Conservation (phyloP, 768 basidiomycete species). For the Suillus paluster region DNA sequence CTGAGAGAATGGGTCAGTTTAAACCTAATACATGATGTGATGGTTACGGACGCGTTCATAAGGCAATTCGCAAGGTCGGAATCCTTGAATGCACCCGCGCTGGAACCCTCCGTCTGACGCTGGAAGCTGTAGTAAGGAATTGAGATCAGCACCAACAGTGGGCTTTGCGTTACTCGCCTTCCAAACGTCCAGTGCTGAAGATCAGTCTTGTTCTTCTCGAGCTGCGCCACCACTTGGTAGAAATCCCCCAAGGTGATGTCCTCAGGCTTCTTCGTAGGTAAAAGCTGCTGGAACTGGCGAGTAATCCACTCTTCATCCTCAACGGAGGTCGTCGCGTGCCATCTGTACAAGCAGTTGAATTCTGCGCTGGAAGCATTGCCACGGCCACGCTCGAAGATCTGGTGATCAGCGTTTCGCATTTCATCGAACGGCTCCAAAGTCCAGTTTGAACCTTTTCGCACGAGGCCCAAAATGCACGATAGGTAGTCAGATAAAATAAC, state of each 20-base stretch:
- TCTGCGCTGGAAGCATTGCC: slow-evolving; percentile 86
- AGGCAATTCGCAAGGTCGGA: slow-evolving; percentile 69
- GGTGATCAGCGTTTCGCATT: slow-evolving; percentile 64
- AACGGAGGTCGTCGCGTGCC: slow-evolving; percentile 81
- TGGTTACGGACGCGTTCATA: slow-evolving; percentile 62
- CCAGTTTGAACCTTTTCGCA: slow-evolving; percentile 77
- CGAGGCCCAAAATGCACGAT: slow-evolving; percentile 77
- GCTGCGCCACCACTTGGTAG: slow-evolving; percentile 44
- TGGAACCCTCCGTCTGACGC: slow-evolving; percentile 56
- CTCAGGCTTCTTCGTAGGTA: slow-evolving; percentile 56
- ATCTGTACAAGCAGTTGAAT: slow-evolving; percentile 86
- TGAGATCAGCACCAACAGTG: slow-evolving; percentile 1
- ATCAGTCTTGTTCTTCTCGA: slow-evolving; percentile 48
- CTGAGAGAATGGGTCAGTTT: slow-evolving; percentile 36
- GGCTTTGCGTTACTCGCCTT: slow-evolving; percentile 40
- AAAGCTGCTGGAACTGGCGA: slow-evolving; percentile 52
- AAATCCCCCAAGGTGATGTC: slow-evolving; percentile 54
- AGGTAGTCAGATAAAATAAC: slow-evolving; percentile 88
- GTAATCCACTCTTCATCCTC: slow-evolving; percentile 75
- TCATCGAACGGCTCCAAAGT: slow-evolving; percentile 77
- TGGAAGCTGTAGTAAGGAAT: slow-evolving; percentile 47
- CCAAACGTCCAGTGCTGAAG: slow-evolving; percentile 71
- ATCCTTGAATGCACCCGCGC: slow-evolving; percentile 56
- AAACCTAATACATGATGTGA: not conserved
- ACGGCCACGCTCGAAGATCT: slow-evolving; percentile 75